Evolutionary conservation across 768 basidiomycete species (phyloP), one percentile per base, ranked within the genome.

Genomic region (Boletus insuetus): DNA sequence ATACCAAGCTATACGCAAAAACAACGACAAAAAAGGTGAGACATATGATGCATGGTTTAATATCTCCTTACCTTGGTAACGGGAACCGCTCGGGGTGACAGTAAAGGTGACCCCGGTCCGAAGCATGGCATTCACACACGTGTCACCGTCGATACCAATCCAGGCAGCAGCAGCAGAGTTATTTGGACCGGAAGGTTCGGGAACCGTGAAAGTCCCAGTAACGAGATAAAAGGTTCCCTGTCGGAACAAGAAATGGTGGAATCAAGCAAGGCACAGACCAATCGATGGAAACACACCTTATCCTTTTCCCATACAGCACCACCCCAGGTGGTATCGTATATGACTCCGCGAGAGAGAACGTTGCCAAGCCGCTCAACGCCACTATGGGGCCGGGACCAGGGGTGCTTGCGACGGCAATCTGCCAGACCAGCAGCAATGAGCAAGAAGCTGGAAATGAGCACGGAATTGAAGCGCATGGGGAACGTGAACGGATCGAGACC

Each of bases 181-280:
- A 4, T 2, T 4, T 8, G 14, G 0, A 22, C 58, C 54, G 7
- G 17, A 38, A 14, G 31, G 17, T 3, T 0, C 4, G 6, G 55
- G 52, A 17, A 48, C 52, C 1, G 43, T 29, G 19, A 58, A 51
- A 14, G 46, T 62, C 1, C 43, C 53, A 19, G 41, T 19, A 7
- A 61, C 24, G 3, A 10, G 17, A 14, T 14, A 46, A 38, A 62
- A 62, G 8, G 49, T 46, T 37, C 49, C 49, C 59, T 61, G 19
- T 40, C 3, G 5, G 16, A n/a, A 51, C 10, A 14, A 43, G 20
- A 7, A 9, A 5, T 6, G 11, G 22, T 45, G 29, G 32, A 6
- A 32, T 44, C 22, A 34, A 20, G 11, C 10, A 31, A 20, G 31
- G 38, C 38, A 56, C 22, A 6, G 13, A 29, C 5, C 6, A 10